Evolutionary conservation across 1,284 basidiomycete genomes (phyloP).

Genomic region (Sporisorium exsertum): DNA sequence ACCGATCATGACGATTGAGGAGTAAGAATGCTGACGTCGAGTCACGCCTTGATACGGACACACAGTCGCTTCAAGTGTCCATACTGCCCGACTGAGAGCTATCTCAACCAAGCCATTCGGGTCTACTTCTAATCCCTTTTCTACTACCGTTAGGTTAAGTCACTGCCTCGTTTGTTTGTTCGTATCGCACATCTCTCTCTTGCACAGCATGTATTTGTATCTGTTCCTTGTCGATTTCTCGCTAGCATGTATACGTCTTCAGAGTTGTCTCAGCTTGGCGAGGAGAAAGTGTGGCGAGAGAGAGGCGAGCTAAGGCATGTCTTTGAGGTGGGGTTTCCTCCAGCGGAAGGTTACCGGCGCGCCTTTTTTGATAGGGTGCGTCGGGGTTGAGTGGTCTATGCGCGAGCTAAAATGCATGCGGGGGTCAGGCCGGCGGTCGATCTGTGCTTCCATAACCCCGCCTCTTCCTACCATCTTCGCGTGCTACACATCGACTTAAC

Average conservation of each 20-base stretch:
- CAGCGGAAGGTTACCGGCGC: not conserved
- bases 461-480: not conserved
- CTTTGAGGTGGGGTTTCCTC: too few species aligned
- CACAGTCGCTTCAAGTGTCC: constrained; percentile 62
- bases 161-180: not conserved
- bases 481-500: not conserved
- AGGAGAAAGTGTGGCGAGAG: not conserved
- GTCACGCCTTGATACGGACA: too few species aligned
- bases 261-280: not conserved
- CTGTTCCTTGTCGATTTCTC: not conserved
- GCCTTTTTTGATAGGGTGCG: not conserved
- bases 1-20: not conserved
- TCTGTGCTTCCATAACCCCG: not conserved
- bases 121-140: constrained; percentile 55
- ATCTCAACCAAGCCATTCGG: constrained; percentile 53
- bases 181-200: not conserved
- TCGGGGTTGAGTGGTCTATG: not conserved
- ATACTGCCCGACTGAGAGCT: constrained; percentile 64
- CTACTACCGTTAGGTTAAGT: not conserved
- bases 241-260: constrained; percentile 5
- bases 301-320: not conserved
- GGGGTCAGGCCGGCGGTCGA: too few species aligned
- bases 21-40: constrained; percentile 1
- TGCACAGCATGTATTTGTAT: constrained; percentile 23
- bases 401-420: not conserved